A percentile compares a stretch with the other conserved stretches of the same genome.
Evolutionary conservation across 208 protist genomes (phyloP).

Genomic region (Polymyxa betae): DNA sequence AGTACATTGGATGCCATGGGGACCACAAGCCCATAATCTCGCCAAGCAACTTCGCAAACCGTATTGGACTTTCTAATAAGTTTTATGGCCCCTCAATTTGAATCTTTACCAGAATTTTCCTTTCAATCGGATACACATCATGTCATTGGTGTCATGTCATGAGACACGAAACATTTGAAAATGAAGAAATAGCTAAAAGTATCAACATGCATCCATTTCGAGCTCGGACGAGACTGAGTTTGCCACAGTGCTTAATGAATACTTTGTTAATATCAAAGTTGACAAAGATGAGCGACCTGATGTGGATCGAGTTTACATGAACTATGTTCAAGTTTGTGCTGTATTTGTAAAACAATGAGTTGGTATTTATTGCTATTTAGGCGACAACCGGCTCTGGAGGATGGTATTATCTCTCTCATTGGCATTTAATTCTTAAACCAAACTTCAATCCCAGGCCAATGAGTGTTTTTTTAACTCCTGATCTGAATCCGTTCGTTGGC

Average conservation of each 20-base stretch:
- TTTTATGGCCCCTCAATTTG: not conserved
- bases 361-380: not conserved
- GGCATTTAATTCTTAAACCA: not conserved
- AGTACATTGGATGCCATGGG: slow-evolving; percentile 74
- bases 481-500: slow-evolving; percentile 60
- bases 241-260: slow-evolving; percentile 62
- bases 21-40: slow-evolving; percentile 69
- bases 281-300: slow-evolving; percentile 68
- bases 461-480: slow-evolving; percentile 63
- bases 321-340: not conserved
- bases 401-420: slow-evolving; percentile 32
- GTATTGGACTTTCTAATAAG: slow-evolving; percentile 50
- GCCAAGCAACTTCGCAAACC: slow-evolving; percentile 69
- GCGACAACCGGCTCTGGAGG: slow-evolving; percentile 45
- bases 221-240: not conserved
- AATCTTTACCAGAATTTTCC: slow-evolving; percentile 64
- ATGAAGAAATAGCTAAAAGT: slow-evolving; percentile 56
- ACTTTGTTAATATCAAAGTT: slow-evolving; percentile 70
- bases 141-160: slow-evolving; percentile 80
- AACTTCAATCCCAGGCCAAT: slow-evolving; percentile 63
- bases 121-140: slow-evolving; percentile 73
- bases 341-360: not conserved
- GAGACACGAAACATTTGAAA: slow-evolving; percentile 74
- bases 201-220: not conserved
- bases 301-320: slow-evolving; percentile 69